Base-by-base conservation (phyloP, 768 basidiomycete species). In the Pisolithus sp. region DNA sequence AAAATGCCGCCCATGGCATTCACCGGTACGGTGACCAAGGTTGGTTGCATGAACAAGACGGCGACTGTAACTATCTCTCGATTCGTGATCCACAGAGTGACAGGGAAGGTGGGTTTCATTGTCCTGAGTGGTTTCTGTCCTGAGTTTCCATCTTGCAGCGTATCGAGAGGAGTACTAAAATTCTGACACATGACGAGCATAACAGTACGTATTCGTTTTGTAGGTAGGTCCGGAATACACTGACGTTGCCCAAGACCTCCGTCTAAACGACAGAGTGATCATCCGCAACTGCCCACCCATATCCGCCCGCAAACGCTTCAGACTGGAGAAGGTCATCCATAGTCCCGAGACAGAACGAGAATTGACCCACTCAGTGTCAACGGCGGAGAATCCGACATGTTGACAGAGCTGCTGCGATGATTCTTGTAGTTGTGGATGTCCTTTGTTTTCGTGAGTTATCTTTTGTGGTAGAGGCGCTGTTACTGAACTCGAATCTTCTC, bases 211-310 rank as follows among this genome's bases (percentile, higher is more conserved):
- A 17, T 23, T 39, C 26, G 34, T 48, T 7, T 20, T 17, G 10
- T 31, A 39, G 34, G 30, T 18, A 30, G 7, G n/a, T 46, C 3
- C 40, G 3, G n/a, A 50, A 26, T 42, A 48, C 31, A 34, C 53
- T 54, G 53, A 62, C 47, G 10, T 51, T 18, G 39, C 42, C 21
- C 45, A 57, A 89, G 89, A 62, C 57, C 74, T 89, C 45, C 83
- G 80, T 21, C 68, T 77, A 61, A 77, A 86, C 34, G 89, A 92
- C 66, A 67, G 78, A 37, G 88, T 91, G 34, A 67, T 80, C 53
- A 91, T 92, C 66, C 85, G 84, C 53, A 87, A 91, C 60, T 91
- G 88, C 65, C 84, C 83, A 39, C 88, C 88, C 21, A 71, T 88
- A 60, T 92, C 89, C 28, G 86, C 85, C 21, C 73, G 78, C 57